Percentiles rank a stretch among this genome's conserved stretches.
phyloP scores from a whole-genome alignment of 805 yeast species.

The Wickerhamiella dianesei region DNA sequence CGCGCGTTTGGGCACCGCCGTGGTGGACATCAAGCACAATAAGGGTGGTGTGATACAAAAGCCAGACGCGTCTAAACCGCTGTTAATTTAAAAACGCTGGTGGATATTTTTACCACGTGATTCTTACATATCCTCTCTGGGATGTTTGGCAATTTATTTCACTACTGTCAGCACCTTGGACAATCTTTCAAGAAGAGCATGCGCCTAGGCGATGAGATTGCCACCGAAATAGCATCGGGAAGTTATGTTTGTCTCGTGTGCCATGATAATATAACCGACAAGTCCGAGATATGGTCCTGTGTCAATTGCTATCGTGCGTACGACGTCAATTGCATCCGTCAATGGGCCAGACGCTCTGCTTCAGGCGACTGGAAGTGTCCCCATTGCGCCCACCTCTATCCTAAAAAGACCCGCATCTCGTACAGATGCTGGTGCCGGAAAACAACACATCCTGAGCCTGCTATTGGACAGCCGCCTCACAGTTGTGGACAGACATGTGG shows the following conservation, averaged over 20 bases:
- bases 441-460: constrained; percentile 5
- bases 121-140: too few species aligned
- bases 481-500: constrained; percentile 21
- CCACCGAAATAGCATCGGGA: constrained; percentile 49
- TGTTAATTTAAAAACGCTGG: too few species aligned
- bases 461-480: constrained; percentile 12
- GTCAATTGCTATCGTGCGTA: constrained; percentile 64
- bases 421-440: constrained; percentile 20
- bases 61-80: too few species aligned
- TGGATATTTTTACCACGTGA: too few species aligned
- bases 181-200: too few species aligned
- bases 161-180: too few species aligned
- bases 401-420: constrained; percentile 4
- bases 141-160: too few species aligned
- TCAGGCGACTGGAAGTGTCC: constrained; percentile 17
- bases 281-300: constrained; percentile 69
- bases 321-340: constrained; percentile 69
- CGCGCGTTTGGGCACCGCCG: neutral
- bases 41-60: too few species aligned
- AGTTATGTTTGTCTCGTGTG: constrained; percentile 77
- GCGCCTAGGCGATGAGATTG: constrained; percentile 15
- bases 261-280: constrained; percentile 60
- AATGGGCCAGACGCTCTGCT: constrained; percentile 56
- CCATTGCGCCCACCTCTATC: constrained; percentile 12
- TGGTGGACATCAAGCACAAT: neutral